Conservation (phyloP, 768 basidiomycete species). For the Krasilnikovozyma curviuscula region DNA sequence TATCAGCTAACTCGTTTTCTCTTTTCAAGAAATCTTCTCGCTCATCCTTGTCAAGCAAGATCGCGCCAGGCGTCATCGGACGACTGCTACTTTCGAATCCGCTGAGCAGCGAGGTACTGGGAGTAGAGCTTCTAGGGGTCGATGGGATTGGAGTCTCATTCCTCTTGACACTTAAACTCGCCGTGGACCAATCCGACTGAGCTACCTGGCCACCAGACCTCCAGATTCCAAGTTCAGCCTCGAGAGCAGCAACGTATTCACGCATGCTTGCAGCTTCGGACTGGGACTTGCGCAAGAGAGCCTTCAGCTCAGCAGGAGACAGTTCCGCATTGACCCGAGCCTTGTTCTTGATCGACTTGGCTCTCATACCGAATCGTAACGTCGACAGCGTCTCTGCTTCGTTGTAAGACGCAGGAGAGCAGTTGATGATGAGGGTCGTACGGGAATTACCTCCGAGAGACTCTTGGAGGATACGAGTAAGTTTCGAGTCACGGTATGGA, state of each 20-base stretch:
- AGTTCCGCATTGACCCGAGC: constrained; percentile 97
- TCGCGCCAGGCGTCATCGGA: constrained; percentile 65
- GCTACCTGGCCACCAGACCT: constrained; percentile 68
- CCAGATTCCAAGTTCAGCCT: constrained; percentile 82
- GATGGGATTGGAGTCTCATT: constrained; percentile 20
- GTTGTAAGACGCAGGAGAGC: constrained; percentile 93
- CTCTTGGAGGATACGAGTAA: constrained; percentile 97
- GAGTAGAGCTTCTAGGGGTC: constrained; percentile 26
- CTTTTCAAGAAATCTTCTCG: constrained; percentile 86
- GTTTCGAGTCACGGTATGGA: constrained; percentile 95
- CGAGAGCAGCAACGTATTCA: constrained; percentile 70
- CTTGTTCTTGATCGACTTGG: constrained; percentile 99
- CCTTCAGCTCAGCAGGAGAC: constrained; percentile 82
- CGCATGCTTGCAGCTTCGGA: constrained; percentile 63
- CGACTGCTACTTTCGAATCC: constrained; percentile 57
- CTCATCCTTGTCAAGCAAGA: constrained; percentile 84
- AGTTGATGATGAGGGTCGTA: constrained; percentile 91
- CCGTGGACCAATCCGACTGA: constrained; percentile 56
- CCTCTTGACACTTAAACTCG: constrained; percentile 17
- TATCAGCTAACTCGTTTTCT: constrained; percentile 91
- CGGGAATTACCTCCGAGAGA: constrained; percentile 69
- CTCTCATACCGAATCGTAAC: constrained; percentile 96
- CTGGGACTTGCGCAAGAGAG: constrained; percentile 70
- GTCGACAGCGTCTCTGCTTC: constrained; percentile 91
- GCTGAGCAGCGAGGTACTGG: constrained; percentile 46